A percentile compares a stretch with the other conserved stretches of the same genome.
Evolutionary conservation across 306 rosid genomes (phyloP).

Genomic region (Glycine soja): DNA sequence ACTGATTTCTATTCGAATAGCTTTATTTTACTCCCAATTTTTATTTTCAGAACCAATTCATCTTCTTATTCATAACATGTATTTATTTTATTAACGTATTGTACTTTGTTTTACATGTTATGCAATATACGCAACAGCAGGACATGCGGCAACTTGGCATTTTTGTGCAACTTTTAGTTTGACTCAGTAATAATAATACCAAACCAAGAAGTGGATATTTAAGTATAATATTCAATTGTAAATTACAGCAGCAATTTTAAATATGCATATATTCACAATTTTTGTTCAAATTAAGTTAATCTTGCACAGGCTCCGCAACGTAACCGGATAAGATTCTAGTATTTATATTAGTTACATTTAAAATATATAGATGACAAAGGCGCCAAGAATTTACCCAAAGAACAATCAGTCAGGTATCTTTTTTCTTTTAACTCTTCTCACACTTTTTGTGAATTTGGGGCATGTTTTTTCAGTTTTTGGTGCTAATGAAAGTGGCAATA

Average conservation of each 20-base stretch:
- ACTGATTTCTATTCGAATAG: too few species aligned
- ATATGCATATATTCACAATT: neutral
- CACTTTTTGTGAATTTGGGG: neutral
- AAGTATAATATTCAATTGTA: neutral
- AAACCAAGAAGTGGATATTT: neutral
- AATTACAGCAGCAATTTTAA: neutral
- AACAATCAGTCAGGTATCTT: neutral
- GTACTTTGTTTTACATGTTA: neutral
- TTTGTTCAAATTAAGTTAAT: neutral
- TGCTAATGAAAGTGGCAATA: conserved; percentile 1
- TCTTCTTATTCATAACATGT: too few species aligned
- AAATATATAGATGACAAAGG: neutral
- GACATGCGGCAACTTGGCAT: neutral
- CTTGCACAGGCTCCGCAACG: neutral
- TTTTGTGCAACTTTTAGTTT: neutral
- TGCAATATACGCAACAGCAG: neutral
- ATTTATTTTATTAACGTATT: neutral
- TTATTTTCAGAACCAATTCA: too few species aligned
- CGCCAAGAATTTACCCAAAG: conserved; percentile 15
- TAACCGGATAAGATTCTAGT: neutral
- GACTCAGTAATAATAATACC: neutral
- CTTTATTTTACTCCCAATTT: too few species aligned
- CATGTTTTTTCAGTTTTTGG: neutral
- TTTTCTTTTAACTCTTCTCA: neutral
- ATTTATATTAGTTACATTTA: neutral